These are phyloP conservation scores for Crithidia brevicula DNA, from an alignment of 208 protist genomes.

Conservation along the genomic window DNA sequence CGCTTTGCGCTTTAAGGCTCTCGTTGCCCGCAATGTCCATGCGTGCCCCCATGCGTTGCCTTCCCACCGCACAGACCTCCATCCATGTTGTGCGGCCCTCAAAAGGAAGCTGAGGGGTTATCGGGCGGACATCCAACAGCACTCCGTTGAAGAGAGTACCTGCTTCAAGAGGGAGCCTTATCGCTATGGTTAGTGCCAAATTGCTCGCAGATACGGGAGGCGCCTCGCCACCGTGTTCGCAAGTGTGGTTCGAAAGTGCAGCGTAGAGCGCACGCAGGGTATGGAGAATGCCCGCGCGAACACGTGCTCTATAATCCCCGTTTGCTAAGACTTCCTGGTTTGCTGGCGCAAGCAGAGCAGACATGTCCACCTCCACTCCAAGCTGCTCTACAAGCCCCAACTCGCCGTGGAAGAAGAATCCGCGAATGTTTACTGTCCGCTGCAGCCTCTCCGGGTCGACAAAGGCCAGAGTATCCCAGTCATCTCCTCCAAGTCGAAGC, in stretches of 20 bases:
- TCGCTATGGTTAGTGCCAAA: constrained; percentile 18
- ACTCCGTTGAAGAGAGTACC: constrained; percentile 9
- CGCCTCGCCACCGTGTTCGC: neutral
- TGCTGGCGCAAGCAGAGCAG: neutral
- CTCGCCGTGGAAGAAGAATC: constrained; percentile 25
- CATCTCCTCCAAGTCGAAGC: constrained; percentile 20
- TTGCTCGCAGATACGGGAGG: neutral
- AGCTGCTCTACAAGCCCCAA: constrained; percentile 32
- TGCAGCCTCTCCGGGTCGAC: constrained; percentile 11
- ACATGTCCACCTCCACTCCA: constrained; percentile 26
- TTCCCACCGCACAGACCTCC: constrained; percentile 34
- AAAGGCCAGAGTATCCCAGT: constrained; percentile 19
- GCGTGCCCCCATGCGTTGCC: constrained; percentile 2
- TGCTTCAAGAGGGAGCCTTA: neutral
- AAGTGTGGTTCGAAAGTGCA: neutral
- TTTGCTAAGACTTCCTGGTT: neutral
- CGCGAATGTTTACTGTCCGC: constrained; percentile 14
- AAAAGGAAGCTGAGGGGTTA: constrained; percentile 28
- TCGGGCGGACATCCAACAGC: constrained; percentile 31
- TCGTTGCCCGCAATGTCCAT: neutral
- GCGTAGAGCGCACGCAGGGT: constrained; percentile 9
- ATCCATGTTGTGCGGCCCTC: constrained; percentile 29
- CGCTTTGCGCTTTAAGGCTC: neutral
- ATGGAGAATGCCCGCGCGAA: constrained; percentile 1
- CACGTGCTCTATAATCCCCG: constrained; percentile 1